Evolutionary conservation across 768 basidiomycete species (phyloP), one percentile per base, ranked within the genome.

Genomic region (Auriscalpium orientale): DNA sequence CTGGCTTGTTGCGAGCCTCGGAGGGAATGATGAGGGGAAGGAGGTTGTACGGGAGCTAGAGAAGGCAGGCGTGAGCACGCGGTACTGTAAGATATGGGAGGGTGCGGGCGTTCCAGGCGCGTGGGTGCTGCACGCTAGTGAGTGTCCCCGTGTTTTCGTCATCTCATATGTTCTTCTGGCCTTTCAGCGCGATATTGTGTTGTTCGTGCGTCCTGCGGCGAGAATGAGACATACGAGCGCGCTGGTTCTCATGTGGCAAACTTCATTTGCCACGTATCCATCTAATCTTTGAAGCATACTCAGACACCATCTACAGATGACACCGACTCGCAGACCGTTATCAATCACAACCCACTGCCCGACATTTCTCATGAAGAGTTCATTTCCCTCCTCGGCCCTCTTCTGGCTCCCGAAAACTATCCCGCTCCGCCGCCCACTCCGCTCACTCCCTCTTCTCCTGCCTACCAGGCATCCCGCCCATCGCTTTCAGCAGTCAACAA

Each of bases 351-450:
- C 62, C 89, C 91, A 2, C 76, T 93, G 8, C 91, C 89, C 0
- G 91, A 92, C 59, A 81, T 91, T 58, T 87, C 88, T 0, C 90
- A 92, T 61, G 90, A 91, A 59, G 90, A 93, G 64, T 91, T 92
- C 62, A 83, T 93, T 43, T 79, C 84, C 3, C 71, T 89, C 47
- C 74, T 91, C 1, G 89, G 89, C 0, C 90, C 90, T n/a, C 67
- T 91, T 21, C 79, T 92, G 20, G 87, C 84, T 0, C 89, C 89
- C 10, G 89, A 91, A 67, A 91, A 91, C 65, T 91, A 85, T 54
- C 62, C 70, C n/a, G 72, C 74, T 58, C 59, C 71, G 49, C 62
- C 68, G 50, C 58, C 59, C 12, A 46, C 60, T 18, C 49, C 65
- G 33, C 63, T 62, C 4, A 57, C 58, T 36, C 46, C 54, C 1